A percentile compares a stretch with the other conserved stretches of the same genome.
Conservation (phyloP, 140 eudicot genomes). For the Oenanthe javanica region DNA sequence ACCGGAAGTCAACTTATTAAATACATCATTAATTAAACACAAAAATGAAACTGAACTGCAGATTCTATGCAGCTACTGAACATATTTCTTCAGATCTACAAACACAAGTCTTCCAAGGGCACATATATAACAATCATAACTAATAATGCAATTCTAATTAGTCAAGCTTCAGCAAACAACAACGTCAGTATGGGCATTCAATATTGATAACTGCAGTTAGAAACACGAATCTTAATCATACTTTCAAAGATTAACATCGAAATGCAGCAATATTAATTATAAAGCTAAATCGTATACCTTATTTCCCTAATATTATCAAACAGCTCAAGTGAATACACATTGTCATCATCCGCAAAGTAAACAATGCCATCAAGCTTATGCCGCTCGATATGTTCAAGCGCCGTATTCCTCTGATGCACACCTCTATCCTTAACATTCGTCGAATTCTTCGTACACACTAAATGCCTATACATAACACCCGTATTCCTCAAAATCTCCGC, state of each 20-base stretch:
- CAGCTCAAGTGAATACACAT: constrained; percentile 71
- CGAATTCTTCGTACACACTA: constrained; percentile 62
- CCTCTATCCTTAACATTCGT: constrained; percentile 81
- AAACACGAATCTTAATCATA: neutral
- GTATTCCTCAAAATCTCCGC: constrained; percentile 71
- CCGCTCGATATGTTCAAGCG: constrained; percentile 74
- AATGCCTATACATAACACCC: constrained; percentile 77
- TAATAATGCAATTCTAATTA: neutral
- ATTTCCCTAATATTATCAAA: constrained; percentile 59
- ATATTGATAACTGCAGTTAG: neutral
- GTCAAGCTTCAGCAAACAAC: neutral
- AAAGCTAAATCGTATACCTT: constrained; percentile 33
- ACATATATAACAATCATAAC: neutral
- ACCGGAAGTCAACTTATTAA: neutral
- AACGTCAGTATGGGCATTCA: neutral
- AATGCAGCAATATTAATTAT: neutral
- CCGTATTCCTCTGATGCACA: constrained; percentile 82
- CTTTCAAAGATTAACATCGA: neutral
- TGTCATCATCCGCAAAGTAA: constrained; percentile 95
- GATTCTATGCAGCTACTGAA: neutral
- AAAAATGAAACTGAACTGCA: neutral
- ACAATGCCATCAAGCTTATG: constrained; percentile 91
- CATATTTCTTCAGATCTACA: neutral
- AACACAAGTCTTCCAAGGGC: neutral
- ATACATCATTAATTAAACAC: neutral